Base-by-base conservation (phyloP, 768 basidiomycete genomes). In the Paxillus involutus region DNA sequence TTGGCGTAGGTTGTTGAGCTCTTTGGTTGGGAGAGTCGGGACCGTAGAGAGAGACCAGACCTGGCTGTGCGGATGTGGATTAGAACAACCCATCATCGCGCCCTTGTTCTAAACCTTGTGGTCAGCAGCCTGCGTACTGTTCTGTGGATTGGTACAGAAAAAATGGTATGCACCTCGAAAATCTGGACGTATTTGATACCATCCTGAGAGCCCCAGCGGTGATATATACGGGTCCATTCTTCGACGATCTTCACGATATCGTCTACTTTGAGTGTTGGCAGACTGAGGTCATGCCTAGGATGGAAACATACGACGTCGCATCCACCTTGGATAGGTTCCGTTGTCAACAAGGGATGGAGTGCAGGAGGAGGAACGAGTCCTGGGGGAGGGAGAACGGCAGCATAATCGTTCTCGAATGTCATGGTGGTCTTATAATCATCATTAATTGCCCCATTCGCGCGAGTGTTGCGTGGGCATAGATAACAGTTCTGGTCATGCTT, bases 21-120 rank as follows among this genome's bases (percentile, higher is more conserved):
- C 92, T 49, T 76, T 83, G 2, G 85, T 76, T 1, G 90, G 85
- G 24, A 89, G 68, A 1, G 83, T 80, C 1, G 92, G 93, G 7
- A 94, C 73, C 14, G 76, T 76, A 3, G 88, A 89, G 4, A 87
- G 70, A 3, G 91, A 88, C 90, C 92, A 93, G 14, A 86, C 83
- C 70, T 97, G 94, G 19, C 93, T 91, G 68, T 96, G 94, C 0
- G 94, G 93, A 67, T 96, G 94, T 24, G 93, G 91, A 64, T 95
- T 96, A 7, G 89, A 92, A 65, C 92, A 95, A 11, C 94, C 94
- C 94, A 95, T 95, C 77, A 93, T 94, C 3, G 86, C 72, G 3
- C 94, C 94, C 72, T 94, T 95, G 70, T 94, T 94, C 87, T 93
- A 60, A n/a, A 36, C 29, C 24, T 46, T 39, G 47, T 45, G 1